phyloP scores from a whole-genome alignment of 306 rosid species.

The Acacia crassicarpa region DNA sequence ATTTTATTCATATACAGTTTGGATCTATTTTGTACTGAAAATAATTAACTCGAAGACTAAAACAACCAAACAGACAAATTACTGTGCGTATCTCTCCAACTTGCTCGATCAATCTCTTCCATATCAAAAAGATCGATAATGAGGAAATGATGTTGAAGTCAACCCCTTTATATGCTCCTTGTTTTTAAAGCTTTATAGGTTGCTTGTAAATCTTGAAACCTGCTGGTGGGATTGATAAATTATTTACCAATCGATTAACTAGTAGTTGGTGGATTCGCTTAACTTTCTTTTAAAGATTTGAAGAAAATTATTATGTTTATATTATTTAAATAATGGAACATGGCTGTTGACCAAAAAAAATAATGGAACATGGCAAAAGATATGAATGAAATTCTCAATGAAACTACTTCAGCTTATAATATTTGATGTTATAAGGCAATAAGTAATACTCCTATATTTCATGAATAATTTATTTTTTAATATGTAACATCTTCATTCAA shows the following conservation, averaged over 20 bases:
- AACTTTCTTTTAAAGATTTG: constrained; percentile 6
- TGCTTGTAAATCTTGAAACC: constrained; percentile 18
- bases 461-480: background rate
- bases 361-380: background rate
- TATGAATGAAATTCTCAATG: background rate
- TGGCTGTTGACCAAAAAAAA: too few species aligned
- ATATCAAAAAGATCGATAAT: background rate
- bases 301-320: background rate
- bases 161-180: constrained; percentile 16
- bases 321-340: background rate
- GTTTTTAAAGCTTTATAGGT: background rate
- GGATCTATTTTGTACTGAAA: background rate
- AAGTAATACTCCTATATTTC: background rate
- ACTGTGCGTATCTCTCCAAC: background rate
- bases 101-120: background rate
- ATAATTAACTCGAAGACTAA: background rate
- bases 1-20: background rate
- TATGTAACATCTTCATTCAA: background rate
- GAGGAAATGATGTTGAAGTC: constrained; percentile 23
- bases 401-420: background rate
- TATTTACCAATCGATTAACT: background rate
- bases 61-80: background rate
- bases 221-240: background rate
- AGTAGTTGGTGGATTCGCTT: background rate
- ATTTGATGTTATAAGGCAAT: background rate